A percentile compares a stretch with the other conserved stretches of the same genome.
phyloP scores from a whole-genome alignment of 2,329 filamentous ascomycete species.

The Aspergillus costaricaensis region DNA sequence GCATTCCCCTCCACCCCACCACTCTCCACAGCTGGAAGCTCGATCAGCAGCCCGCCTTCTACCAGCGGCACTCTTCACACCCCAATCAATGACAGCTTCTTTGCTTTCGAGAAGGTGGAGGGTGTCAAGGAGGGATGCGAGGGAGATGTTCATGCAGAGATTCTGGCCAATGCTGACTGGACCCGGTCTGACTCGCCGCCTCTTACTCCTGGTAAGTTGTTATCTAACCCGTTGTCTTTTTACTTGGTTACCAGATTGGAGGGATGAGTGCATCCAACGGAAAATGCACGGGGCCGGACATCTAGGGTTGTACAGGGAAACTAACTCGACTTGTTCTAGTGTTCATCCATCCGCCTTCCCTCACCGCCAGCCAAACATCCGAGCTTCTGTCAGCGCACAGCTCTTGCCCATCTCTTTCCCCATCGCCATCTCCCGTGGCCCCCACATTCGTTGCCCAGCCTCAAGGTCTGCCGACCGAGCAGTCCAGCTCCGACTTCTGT shows the following conservation, averaged over 20 bases:
- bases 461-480: conserved; percentile 64
- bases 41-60: conserved; percentile 78
- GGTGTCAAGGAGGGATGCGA: conserved; percentile 72
- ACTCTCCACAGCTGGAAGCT: conserved; percentile 80
- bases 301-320: conserved; percentile 20
- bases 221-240: background rate
- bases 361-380: conserved; percentile 62
- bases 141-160: conserved; percentile 69
- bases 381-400: conserved; percentile 70
- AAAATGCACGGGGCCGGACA: background rate
- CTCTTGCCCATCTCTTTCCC: conserved; percentile 79
- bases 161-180: conserved; percentile 74
- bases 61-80: conserved; percentile 76
- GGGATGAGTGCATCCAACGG: conserved; percentile 12
- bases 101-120: conserved; percentile 67
- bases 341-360: conserved; percentile 67
- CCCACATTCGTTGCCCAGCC: conserved; percentile 73
- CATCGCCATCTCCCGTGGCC: conserved; percentile 79
- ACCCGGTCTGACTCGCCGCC: conserved; percentile 76
- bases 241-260: background rate
- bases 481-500: conserved; percentile 77
- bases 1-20: conserved; percentile 85
- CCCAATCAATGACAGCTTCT: conserved; percentile 79
- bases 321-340: conserved; percentile 50
- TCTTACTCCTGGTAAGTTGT: conserved; percentile 81